Conservation (phyloP, 352 stramenopile species). For the Plasmopara viticola region DNA sequence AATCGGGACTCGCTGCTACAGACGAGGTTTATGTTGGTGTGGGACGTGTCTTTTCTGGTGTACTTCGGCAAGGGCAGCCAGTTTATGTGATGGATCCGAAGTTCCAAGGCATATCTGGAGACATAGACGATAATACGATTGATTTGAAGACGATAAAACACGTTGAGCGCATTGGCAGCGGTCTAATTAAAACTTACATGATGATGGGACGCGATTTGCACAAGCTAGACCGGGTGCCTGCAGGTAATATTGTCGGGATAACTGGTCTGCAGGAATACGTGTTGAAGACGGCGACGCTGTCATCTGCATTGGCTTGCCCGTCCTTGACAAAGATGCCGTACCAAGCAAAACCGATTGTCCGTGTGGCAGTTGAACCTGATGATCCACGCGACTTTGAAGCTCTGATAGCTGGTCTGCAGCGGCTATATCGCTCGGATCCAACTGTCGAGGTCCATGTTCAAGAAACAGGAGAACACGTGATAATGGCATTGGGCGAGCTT, state of each 20-base stretch:
- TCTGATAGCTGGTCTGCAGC: conserved; percentile 81
- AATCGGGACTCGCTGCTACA: conserved; percentile 33
- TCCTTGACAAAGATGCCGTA: conserved; percentile 86
- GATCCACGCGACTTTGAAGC: conserved; percentile 81
- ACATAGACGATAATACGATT: conserved; percentile 26
- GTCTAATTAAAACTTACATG: conserved; percentile 80
- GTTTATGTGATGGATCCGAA: conserved; percentile 87
- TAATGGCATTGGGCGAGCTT: conserved; percentile 87
- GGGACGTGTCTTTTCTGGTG: conserved; percentile 86
- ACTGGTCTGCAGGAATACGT: conserved; percentile 83
- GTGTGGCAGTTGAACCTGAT: conserved; percentile 86
- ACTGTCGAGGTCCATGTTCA: conserved; percentile 90
- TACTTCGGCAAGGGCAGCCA: conserved; percentile 48
- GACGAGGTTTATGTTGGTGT: conserved; percentile 90
- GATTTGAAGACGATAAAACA: conserved; percentile 39
- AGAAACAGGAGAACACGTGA: conserved; percentile 86
- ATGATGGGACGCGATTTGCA: conserved; percentile 90
- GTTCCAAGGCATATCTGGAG: conserved; percentile 60
- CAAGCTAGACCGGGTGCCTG: conserved; percentile 63
- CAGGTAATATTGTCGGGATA: conserved; percentile 88
- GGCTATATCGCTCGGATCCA: conserved; percentile 89
- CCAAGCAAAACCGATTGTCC: conserved; percentile 89
- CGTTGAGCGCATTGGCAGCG: conserved; percentile 42
- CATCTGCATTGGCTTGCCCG: conserved; percentile 66
- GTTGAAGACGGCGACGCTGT: conserved; percentile 88